phyloP scores from a whole-genome alignment of 345 rosid genomes.

The Lepidium africanum region DNA sequence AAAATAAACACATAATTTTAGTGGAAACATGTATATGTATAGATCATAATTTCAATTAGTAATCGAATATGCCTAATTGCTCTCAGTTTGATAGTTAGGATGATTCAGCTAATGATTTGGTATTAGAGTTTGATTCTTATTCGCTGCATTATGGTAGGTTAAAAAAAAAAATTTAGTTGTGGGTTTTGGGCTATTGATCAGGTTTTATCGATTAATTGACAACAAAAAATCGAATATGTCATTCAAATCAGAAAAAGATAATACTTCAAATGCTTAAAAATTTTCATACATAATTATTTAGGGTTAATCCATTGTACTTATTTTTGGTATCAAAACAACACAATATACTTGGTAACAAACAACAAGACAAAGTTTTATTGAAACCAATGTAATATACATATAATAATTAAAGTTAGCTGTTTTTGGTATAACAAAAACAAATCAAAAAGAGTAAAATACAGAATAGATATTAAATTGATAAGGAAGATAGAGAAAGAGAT shows the following conservation, averaged over 20 bases:
- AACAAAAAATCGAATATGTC: too few relatives aligned
- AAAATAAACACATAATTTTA: too few relatives aligned
- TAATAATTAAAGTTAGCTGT: not conserved
- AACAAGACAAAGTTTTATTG: not conserved
- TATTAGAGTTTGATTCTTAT: too few relatives aligned
- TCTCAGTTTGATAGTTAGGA: too few relatives aligned
- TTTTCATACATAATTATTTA: not conserved
- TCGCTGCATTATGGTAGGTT: too few relatives aligned
- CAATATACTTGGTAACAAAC: not conserved
- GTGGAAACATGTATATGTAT: too few relatives aligned
- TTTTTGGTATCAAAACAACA: not conserved
- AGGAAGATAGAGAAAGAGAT: slow-evolving; percentile 4
- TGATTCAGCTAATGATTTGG: too few relatives aligned
- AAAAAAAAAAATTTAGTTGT: too few relatives aligned
- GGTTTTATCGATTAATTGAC: too few relatives aligned
- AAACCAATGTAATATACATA: not conserved
- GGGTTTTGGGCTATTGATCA: too few relatives aligned
- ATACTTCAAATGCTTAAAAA: not conserved
- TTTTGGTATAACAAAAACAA: not conserved
- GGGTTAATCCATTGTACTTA: not conserved
- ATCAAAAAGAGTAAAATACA: not conserved
- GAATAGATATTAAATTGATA: slow-evolving; percentile 6
- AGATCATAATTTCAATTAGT: too few relatives aligned
- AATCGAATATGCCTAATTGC: too few relatives aligned
- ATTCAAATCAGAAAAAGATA: not conserved